Evolutionary conservation across 2,329 filamentous ascomycete species (phyloP), one percentile per base, ranked within the genome.

Genomic region (Botrytis tulipae): DNA sequence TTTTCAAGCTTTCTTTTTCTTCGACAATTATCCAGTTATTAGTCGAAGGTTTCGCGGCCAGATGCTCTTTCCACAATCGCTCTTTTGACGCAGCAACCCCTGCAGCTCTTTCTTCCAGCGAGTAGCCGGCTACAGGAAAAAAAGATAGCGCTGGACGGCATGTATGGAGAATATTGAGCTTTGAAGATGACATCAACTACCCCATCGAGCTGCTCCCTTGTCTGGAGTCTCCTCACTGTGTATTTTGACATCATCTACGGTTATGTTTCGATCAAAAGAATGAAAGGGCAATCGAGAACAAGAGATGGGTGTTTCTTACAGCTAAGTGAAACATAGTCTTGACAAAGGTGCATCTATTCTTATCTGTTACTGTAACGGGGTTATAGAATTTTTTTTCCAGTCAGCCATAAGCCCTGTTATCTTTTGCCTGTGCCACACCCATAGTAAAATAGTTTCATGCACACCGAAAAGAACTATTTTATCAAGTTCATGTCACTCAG

Each of bases 111-210:
- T 22, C 63, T 29, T 44, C 40, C 3, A 35, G 32, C 20, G 63
- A 44, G 40, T 66, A 48, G 6, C 63, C 40, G 14, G 32, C 18
- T 16, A 48, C 16, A 0, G 37, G 63, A 1, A 66, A 66, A 66
- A 25, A 48, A 44, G n/a, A 66, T 48, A 14, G 40, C 22, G 40
- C 40, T 44, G 0, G 40, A 66, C 8, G 63, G 63, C 40, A 66
- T 66, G 16, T 66, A 66, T 16, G 63, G 63, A 44, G 63, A 66
- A 32, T 66, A 44, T 37, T 66, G 63, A 35, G 63, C 63, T 46
- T 20, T 48, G 6, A 44, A 66, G 40, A 66, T 66, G 22, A 66
- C 63, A 2, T 66, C 63, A 35, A 66, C 40, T 35, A 66, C 29
- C 9, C 16, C 63, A 4, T 66, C 63, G n/a, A 66, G 40, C 12